phyloP scores from a whole-genome alignment of 1,284 basidiomycete genomes.

The Fomitopsis schrenkii region DNA sequence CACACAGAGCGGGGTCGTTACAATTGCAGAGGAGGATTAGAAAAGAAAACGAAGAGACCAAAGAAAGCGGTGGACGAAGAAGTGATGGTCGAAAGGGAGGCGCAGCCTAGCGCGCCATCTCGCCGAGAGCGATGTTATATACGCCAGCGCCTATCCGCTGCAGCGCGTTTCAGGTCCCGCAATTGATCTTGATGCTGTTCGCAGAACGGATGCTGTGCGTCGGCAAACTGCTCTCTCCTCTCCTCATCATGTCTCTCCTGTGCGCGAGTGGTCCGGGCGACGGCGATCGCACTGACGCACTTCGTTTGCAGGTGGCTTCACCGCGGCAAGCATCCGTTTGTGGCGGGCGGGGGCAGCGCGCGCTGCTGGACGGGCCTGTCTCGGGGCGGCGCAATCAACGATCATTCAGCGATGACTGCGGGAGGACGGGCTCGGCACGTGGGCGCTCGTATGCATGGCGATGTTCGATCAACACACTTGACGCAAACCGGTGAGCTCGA shows the following conservation, averaged over 20 bases:
- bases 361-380: background rate
- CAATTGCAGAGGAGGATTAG: conserved; percentile 6
- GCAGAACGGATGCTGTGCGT: conserved; percentile 4
- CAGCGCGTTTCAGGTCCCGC: conserved; percentile 2
- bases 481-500: background rate
- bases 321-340: too few relatives aligned
- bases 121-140: conserved; percentile 3
- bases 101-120: conserved; percentile 14
- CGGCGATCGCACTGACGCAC: background rate
- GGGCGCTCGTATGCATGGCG: background rate
- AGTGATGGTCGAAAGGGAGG: conserved; percentile 20
- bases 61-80: conserved; percentile 10
- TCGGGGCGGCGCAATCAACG: background rate
- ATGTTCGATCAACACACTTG: background rate
- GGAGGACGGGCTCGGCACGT: background rate
- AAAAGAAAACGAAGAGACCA: conserved; percentile 11
- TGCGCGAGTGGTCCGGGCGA: background rate
- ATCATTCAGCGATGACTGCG: background rate
- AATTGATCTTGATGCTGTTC: conserved; percentile 1
- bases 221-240: conserved; percentile 2
- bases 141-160: conserved; percentile 2
- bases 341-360: background rate
- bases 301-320: too few relatives aligned
- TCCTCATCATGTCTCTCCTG: background rate
- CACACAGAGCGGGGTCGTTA: conserved; percentile 5